A percentile compares a stretch with the other conserved stretches of the same genome.
Evolutionary conservation across 371 early-diverging fungal genomes (phyloP).

Genomic region (Rhizopus stolonifer): DNA sequence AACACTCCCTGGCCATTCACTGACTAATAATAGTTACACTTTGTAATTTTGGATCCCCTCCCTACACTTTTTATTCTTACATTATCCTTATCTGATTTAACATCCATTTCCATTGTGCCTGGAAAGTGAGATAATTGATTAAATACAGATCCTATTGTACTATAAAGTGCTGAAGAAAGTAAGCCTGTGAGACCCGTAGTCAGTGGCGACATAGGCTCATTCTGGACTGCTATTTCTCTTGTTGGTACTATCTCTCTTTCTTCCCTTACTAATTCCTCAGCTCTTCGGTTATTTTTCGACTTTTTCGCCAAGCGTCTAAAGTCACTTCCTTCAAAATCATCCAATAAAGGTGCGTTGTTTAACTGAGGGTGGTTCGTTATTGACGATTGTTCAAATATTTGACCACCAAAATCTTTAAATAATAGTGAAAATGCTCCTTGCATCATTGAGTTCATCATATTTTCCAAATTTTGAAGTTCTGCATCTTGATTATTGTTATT

Average conservation of each 20-base stretch:
- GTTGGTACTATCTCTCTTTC: conserved; percentile 1
- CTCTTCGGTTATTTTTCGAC: conserved; percentile 22
- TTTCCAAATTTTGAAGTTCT: conserved; percentile 37
- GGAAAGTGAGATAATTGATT: conserved; percentile 1
- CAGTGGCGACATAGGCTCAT: neutral
- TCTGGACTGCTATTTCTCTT: neutral
- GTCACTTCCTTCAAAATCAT: conserved; percentile 37
- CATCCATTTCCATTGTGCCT: neutral
- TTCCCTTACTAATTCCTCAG: conserved; percentile 1
- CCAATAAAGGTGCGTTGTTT: neutral
- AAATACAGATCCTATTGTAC: conserved; percentile 3
- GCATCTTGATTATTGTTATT: conserved; percentile 15
- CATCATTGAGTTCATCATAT: conserved; percentile 37
- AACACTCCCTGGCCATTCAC: neutral
- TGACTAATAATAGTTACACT: neutral
- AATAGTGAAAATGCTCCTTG: conserved; percentile 31
- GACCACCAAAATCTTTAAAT: conserved; percentile 25
- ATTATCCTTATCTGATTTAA: neutral
- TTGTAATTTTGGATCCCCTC: neutral
- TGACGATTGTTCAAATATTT: neutral
- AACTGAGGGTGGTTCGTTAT: conserved; percentile 7
- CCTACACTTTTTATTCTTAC: neutral
- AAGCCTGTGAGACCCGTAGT: neutral
- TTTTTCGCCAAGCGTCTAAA: conserved; percentile 35
- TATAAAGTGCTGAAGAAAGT: neutral